phyloP scores from a whole-genome alignment of 2,329 filamentous ascomycete species.

The Fusarium continuum region DNA sequence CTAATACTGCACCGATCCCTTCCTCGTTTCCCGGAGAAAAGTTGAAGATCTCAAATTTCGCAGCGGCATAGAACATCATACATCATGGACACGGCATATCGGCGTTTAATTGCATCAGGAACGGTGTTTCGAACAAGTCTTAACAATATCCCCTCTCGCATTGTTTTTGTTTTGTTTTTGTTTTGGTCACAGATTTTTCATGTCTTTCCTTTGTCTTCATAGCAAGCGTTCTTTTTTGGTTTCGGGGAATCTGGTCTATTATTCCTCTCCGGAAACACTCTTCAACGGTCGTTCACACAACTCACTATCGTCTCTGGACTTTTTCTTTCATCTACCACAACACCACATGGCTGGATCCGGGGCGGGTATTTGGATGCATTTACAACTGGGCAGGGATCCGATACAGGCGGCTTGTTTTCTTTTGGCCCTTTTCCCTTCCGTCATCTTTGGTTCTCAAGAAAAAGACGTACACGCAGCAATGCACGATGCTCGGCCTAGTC shows the following conservation, averaged over 20 bases:
- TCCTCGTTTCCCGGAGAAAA: constrained; percentile 49
- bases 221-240: constrained; percentile 55
- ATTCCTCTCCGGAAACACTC: constrained; percentile 52
- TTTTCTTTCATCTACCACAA: constrained; percentile 51
- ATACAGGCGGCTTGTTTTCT: constrained; percentile 58
- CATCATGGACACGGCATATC: constrained; percentile 48
- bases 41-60: constrained; percentile 46
- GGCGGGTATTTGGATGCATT: constrained; percentile 63
- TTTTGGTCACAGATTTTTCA: too few species aligned
- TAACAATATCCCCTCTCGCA: constrained; percentile 51
- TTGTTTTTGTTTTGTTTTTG: constrained; percentile 40
- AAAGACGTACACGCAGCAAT: constrained; percentile 72
- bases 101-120: constrained; percentile 57
- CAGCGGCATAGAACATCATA: constrained; percentile 52
- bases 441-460: constrained; percentile 52
- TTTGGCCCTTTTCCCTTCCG: constrained; percentile 45
- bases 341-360: constrained; percentile 65
- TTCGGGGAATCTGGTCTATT: constrained; percentile 48
- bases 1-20: constrained; percentile 48
- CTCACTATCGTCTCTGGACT: constrained; percentile 52
- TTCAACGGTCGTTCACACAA: constrained; percentile 43
- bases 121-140: constrained; percentile 52
- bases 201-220: constrained; percentile 52
- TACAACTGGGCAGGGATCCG: constrained; percentile 59
- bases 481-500: constrained; percentile 62